Evolutionary conservation across 495 filamentous ascomycete genomes (phyloP).

Genomic region (Extremus antarcticus): DNA sequence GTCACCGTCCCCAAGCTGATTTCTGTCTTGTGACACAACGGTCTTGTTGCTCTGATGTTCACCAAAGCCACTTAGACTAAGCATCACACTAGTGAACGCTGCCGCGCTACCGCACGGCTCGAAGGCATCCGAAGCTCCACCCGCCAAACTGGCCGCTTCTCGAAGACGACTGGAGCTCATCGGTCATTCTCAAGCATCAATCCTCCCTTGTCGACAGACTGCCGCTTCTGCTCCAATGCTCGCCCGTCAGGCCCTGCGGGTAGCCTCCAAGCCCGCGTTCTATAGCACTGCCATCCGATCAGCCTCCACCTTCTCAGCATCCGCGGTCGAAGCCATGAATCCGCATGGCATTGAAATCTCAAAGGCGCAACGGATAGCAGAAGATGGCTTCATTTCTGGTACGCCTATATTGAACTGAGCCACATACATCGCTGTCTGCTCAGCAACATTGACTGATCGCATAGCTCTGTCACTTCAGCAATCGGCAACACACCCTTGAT

Average conservation of each 20-base stretch:
- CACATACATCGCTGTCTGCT: background rate
- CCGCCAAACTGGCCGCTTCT: too few relatives aligned
- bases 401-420: too few relatives aligned
- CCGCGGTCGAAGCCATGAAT: slow-evolving; percentile 38
- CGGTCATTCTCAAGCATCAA: too few relatives aligned
- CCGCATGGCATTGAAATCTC: slow-evolving; percentile 57
- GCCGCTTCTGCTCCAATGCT: slow-evolving; percentile 11
- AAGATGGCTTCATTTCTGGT: slow-evolving; percentile 76
- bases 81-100: too few relatives aligned
- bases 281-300: background rate
- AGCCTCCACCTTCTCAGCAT: slow-evolving; percentile 16
- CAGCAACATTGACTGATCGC: slow-evolving; percentile 11
- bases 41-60: too few relatives aligned
- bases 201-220: background rate
- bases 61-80: too few relatives aligned
- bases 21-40: too few relatives aligned
- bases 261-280: slow-evolving; percentile 1
- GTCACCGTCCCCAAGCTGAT: too few relatives aligned
- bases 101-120: too few relatives aligned
- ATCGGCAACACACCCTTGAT: slow-evolving; percentile 97
- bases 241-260: slow-evolving; percentile 10
- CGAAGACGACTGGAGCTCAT: too few relatives aligned
- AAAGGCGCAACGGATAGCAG: slow-evolving; percentile 69
- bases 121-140: too few relatives aligned
- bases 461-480: slow-evolving; percentile 40